Evolutionary conservation across 805 yeast genomes (phyloP).

Genomic region (Hanseniaspora clermontiae): DNA sequence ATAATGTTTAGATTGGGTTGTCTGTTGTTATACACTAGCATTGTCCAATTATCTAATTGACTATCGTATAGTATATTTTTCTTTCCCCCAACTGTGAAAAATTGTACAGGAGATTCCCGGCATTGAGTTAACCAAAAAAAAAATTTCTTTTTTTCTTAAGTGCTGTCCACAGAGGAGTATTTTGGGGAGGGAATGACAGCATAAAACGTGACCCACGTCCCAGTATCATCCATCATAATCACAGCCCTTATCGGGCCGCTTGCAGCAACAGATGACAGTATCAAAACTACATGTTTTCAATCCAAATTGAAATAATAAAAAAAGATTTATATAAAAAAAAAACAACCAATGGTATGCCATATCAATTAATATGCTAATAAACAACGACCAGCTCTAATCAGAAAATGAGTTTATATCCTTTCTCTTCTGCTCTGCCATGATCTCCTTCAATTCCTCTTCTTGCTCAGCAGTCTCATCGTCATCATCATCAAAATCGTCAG

Average conservation of each 20-base stretch:
- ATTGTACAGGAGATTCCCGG: background rate
- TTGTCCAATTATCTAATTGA: background rate
- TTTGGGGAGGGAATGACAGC: background rate
- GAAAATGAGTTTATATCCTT: background rate
- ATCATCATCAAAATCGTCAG: conserved; percentile 15
- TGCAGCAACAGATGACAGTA: too few species aligned
- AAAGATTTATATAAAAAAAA: too few species aligned
- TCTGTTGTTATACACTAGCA: background rate
- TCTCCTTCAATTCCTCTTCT: conserved; percentile 20
- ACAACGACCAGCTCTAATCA: background rate
- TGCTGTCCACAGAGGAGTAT: too few species aligned
- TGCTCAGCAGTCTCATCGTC: conserved; percentile 14
- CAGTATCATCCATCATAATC: background rate
- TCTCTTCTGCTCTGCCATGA: conserved; percentile 16
- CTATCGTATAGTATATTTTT: too few species aligned
- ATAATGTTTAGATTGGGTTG: background rate
- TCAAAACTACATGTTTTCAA: too few species aligned
- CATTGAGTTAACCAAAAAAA: too few species aligned
- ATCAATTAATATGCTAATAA: too few species aligned
- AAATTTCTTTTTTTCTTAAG: too few species aligned
- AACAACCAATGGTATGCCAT: too few species aligned
- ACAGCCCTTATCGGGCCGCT: background rate
- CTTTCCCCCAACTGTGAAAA: background rate
- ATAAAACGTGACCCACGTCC: background rate
- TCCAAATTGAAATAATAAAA: too few species aligned